Evolutionary conservation across 176 grass and related monocot species (phyloP).

Genomic region (Eragrostis curvula): DNA sequence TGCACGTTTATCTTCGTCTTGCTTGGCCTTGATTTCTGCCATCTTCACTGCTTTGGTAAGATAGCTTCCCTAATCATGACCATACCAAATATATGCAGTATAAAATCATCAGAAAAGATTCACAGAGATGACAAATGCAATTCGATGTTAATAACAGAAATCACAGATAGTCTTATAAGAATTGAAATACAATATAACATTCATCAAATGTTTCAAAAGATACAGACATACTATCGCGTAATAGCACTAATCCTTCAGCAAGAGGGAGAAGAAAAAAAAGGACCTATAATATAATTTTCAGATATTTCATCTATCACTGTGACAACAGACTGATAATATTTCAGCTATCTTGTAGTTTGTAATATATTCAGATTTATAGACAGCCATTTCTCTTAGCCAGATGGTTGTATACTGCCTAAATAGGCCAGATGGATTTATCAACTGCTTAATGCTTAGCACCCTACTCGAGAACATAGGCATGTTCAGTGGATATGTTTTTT

Average conservation of each 20-base stretch:
- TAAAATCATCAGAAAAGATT: constrained; percentile 25
- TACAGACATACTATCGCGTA: constrained; percentile 1
- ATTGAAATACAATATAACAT: constrained; percentile 22
- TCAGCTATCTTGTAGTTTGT: not conserved
- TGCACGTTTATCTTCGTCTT: constrained; percentile 85
- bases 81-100: not conserved
- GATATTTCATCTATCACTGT: not conserved
- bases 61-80: constrained; percentile 70
- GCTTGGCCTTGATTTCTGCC: constrained; percentile 73
- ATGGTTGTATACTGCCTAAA: constrained; percentile 11
- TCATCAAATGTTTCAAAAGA: constrained; percentile 20
- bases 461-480: not conserved
- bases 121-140: not conserved
- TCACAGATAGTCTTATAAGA: not conserved
- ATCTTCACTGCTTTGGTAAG: constrained; percentile 73
- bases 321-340: not conserved
- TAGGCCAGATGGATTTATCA: not conserved
- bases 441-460: not conserved
- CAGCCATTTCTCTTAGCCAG: not conserved
- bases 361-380: not conserved
- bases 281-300: constrained; percentile 1
- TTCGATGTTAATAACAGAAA: constrained; percentile 7
- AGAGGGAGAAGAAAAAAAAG: too few relatives aligned
- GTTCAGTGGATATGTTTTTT: not conserved
- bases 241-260: not conserved